Base-by-base conservation (phyloP, 176 grass and related monocot species). In the Urochloa ruziziensis region DNA sequence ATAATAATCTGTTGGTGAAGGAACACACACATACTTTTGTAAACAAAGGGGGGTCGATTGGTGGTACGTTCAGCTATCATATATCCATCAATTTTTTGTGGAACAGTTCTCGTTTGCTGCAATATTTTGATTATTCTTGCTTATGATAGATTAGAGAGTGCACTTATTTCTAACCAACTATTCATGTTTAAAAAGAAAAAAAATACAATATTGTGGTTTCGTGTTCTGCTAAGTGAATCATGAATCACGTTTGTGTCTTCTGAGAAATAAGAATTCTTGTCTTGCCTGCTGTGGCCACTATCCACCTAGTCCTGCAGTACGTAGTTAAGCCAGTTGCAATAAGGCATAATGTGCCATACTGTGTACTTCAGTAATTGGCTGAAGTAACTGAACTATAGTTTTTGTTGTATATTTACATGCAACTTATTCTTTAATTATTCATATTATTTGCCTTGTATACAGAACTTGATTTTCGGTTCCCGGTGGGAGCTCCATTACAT, bases 381-480 rank as follows among this genome's bases (percentile, higher is more conserved):
- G n/a, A 2, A 69, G 18, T 6, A 70, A 54, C 6, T 18, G 5
- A 24, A 52, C 25, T 39, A 16, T 33, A 43, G n/a, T n/a, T 23
- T 67, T 51, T 75, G 1, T 64, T 76, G 7, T 74, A 59, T 75
- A 52, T 61, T 60, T 67, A 49, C 11, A 63, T 28, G 33, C 56
- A 62, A 48, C 25, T 30, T 53, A 58, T 79, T 57, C 29, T 60
- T 11, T 28, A 17, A 3, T 42, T 72, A 70, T 51, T 77, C 43
- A 65, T 77, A 71, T 24, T 25, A n/a, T 70, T 64, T 62, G 6
- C 5, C 3, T 59, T 80, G 42, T 78, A 47, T 83, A 84, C 89
- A 98, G 96, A 98, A 77, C 96, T 98, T 82, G 96, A 98, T 95
- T 98, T 98, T 85, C 87, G 96, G 44, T 98, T 98, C 84, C 89